Evolutionary conservation across 352 stramenopile species (phyloP), one percentile per base, ranked within the genome.

Genomic region (Pythium coloratum): DNA sequence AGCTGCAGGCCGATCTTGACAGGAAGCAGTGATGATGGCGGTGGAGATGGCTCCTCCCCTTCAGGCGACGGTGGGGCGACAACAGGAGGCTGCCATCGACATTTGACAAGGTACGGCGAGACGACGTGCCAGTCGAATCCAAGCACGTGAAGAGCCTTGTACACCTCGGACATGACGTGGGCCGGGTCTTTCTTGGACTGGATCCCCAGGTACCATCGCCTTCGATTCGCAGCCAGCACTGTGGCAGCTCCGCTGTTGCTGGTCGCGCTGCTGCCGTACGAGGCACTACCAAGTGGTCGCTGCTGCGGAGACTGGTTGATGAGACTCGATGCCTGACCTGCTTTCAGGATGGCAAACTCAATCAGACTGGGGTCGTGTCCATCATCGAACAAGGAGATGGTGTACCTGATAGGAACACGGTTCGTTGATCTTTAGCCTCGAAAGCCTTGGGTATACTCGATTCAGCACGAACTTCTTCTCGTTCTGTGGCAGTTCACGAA

Each of bases 91-190:
- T 96, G 87, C 97, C 97, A 99, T 55, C 97, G 88, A 68, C 95
- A 99, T 71, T 99, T 98, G 67, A 99, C 96, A 46, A 96, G 91
- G 71, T 99, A 99, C 26, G 95, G 96, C 33, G 94, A 97, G 12
- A 98, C 80, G 20, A 98, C 90, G 30, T 98, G 91, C 97, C 97
- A 99, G 71, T 99, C 94, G 72, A 98, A 99, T 58, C 96, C 89
- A 32, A 99, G 83, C 55, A 98, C 90, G 63, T 97, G 91, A 6
- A 99, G 82, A 30, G 97, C 97, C 75, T 99, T 99, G 85, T 99
- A 99, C 26, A 99, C 98, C 76, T 99, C 98, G 20, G 91, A 99
- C 97, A 99, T 99, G 38, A 99, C 97, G 71, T 99, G 96, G 38
- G 96, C 97, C 13, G 98, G 97, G 67, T 99, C 97, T 78, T 99